phyloP scores from a whole-genome alignment of 192 early-diverging fungal species.

The Irineochytrium annulatum region DNA sequence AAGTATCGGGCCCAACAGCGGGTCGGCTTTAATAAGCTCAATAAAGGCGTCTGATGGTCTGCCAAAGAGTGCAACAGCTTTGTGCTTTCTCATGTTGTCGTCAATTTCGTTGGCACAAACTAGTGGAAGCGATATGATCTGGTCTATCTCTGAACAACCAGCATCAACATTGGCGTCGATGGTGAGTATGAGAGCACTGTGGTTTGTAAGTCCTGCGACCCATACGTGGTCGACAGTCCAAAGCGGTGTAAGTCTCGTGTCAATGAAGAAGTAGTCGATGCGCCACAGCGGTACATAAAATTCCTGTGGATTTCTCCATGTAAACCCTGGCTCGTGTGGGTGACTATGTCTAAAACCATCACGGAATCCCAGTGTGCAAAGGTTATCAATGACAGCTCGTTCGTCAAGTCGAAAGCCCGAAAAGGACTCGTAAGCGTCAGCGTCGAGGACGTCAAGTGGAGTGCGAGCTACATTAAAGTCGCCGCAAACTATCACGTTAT shows the following conservation, averaged over 20 bases:
- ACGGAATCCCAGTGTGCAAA: neutral
- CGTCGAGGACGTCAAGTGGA: neutral
- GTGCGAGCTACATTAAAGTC: constrained; percentile 12
- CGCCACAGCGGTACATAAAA: constrained; percentile 3
- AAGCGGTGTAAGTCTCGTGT: neutral
- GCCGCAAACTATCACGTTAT: constrained; percentile 1
- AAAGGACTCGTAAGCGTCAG: neutral
- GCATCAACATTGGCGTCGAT: neutral
- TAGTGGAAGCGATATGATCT: neutral
- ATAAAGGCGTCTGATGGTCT: neutral
- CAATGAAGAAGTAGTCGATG: constrained; percentile 5
- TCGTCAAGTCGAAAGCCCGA: neutral
- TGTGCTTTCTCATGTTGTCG: neutral
- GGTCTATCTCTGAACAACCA: no score
- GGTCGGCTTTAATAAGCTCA: neutral
- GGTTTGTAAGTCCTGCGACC: neutral
- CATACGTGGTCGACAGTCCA: neutral
- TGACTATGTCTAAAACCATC: constrained; percentile 4
- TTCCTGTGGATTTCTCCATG: neutral
- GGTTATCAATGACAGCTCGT: neutral
- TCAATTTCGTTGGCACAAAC: neutral
- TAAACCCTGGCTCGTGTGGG: neutral
- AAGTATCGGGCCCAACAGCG: neutral
- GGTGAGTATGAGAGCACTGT: neutral
- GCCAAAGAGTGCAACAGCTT: neutral